These are phyloP conservation scores for Aphanomyces stellatus DNA, from an alignment of 352 stramenopile genomes.

Conservation along the genomic window DNA sequence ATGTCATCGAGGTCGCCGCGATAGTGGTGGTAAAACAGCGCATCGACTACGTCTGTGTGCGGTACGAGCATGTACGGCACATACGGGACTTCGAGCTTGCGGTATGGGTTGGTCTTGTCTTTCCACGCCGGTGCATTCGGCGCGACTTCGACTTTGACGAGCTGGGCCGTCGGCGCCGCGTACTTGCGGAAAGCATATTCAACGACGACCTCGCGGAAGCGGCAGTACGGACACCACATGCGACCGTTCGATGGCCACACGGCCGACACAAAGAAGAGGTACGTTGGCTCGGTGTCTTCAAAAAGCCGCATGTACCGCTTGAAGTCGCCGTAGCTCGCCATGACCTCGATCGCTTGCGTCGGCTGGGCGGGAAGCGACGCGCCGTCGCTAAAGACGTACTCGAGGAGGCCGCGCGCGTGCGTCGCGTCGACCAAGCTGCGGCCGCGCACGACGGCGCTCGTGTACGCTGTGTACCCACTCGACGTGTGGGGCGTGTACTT, in stretches of 20 bases:
- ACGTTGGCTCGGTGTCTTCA: constrained; percentile 33
- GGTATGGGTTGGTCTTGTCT: constrained; percentile 50
- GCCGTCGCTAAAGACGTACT: constrained; percentile 53
- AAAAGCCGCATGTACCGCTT: constrained; percentile 28
- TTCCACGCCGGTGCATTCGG: constrained; percentile 54
- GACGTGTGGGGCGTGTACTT: constrained; percentile 27
- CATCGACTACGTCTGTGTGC: not conserved
- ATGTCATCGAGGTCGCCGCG: not conserved
- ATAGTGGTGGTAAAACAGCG: constrained; percentile 3
- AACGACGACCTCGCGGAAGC: constrained; percentile 57
- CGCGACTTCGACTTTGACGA: constrained; percentile 60
- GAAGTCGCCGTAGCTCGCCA: constrained; percentile 31
- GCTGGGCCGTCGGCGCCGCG: constrained; percentile 37
- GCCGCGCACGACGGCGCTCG: constrained; percentile 47
- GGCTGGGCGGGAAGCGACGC: constrained; percentile 25
- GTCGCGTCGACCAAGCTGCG: constrained; percentile 41
- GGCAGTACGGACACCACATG: constrained; percentile 75
- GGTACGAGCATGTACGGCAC: not conserved
- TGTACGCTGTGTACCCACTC: constrained; percentile 43
- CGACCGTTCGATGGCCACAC: constrained; percentile 55
- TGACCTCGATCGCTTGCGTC: constrained; percentile 24
- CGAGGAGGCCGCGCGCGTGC: constrained; percentile 41
- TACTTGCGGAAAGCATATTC: constrained; percentile 70
- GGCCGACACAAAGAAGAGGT: constrained; percentile 62
- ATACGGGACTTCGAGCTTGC: constrained; percentile 16